These are phyloP conservation scores for Amoebophrya sp. DNA, from an alignment of 169 alveolate species.

Conservation along the genomic window DNA sequence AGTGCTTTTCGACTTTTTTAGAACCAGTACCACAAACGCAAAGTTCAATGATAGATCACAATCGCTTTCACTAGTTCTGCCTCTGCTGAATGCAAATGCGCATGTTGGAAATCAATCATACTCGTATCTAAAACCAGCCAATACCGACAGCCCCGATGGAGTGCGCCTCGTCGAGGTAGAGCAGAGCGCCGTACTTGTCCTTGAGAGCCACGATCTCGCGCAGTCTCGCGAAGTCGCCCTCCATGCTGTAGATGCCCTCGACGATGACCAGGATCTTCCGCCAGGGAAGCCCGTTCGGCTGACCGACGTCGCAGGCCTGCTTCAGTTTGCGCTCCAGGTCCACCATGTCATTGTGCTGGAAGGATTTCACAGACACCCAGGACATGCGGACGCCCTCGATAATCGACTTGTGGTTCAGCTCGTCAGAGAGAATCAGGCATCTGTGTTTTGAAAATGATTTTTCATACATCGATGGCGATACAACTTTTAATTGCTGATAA, in stretches of 20 bases:
- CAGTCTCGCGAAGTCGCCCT: slow-evolving; percentile 67
- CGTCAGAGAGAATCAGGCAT: slow-evolving; percentile 51
- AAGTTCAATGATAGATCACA: too few species aligned
- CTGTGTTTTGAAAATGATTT: too few species aligned
- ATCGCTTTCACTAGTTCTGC: too few species aligned
- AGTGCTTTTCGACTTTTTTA: too few species aligned
- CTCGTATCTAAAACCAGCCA: not conserved
- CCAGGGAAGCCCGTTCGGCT: slow-evolving; percentile 28
- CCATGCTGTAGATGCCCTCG: slow-evolving; percentile 75
- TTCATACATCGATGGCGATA: too few species aligned
- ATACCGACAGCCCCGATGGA: slow-evolving; percentile 75
- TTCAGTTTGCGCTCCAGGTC: slow-evolving; percentile 56
- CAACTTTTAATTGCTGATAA: too few species aligned
- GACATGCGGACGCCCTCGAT: slow-evolving; percentile 70
- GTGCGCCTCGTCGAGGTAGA: slow-evolving; percentile 75
- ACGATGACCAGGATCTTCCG: slow-evolving; percentile 64
- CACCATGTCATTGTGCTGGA: slow-evolving; percentile 59
- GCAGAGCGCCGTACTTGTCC: slow-evolving; percentile 62
- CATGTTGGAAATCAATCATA: too few species aligned
- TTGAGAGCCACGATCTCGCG: slow-evolving; percentile 59
- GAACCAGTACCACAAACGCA: too few species aligned
- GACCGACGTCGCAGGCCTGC: slow-evolving; percentile 24
- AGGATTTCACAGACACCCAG: slow-evolving; percentile 51
- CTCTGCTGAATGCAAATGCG: too few species aligned
- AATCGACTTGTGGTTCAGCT: slow-evolving; percentile 72